Base-by-base conservation (phyloP, 345 rosid species). In the Eutrema heterophyllum region DNA sequence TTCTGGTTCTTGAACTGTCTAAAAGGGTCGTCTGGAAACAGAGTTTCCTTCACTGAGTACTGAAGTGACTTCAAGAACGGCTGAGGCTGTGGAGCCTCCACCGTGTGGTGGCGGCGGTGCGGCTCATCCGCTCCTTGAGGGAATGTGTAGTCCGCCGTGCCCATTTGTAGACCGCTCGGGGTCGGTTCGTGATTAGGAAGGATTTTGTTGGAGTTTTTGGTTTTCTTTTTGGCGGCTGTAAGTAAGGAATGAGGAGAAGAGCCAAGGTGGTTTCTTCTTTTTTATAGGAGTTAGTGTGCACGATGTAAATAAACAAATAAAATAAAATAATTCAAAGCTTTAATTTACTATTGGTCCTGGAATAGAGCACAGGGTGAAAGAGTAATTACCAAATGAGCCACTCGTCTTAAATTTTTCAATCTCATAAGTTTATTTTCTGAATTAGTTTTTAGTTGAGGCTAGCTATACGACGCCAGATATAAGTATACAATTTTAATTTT, bases 21-120 rank as follows among this genome's bases (percentile, higher is more conserved):
- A 33, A 95, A 81, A 7, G 98, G 99, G 75, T 95, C 98, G 56
- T 92, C 99, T 0, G 98, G 99, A 75, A 95, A 90, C 74, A 90
- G 75, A 33, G 97, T 92, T 79, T 95, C 99, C 56, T 84, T 90
- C 40, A 95, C 76, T 76, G 77, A 83, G 40, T 85, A 64, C 71
- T 77, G 77, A 16, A 95, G 79, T n/a, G 98, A 86, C 74, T 78
- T 75, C 33, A 86, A 39, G 77, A 90, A 90, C 3, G 99, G 91
- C 46, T 86, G 89, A 15, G 96, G 57, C 40, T 87, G 83, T 7
- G 98, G 99, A 77, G 92, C 77, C 29, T 85, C 81, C 15, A 92
- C 94, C 46, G 80, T 77, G 70, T 63, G 88, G 6, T 74, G 84
- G 65, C 81, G 67, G 61, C 46, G 87, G 1, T 74, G 82, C 58